Conservation (phyloP, 2,329 filamentous ascomycete species). For the Fusarium praegraminearum region DNA sequence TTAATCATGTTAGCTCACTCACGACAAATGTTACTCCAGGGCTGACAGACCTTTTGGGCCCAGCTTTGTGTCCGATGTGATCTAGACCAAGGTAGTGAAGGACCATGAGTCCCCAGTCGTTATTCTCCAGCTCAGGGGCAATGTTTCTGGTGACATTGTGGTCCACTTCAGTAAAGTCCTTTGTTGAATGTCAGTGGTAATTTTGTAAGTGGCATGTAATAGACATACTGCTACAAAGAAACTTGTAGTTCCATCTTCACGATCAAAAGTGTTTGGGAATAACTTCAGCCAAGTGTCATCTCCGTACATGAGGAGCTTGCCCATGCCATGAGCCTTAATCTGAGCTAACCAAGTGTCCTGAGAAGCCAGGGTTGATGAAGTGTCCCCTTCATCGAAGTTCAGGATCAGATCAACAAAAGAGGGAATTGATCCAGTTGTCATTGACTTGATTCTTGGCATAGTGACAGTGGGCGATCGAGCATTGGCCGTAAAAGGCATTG, state of each 20-base stretch:
- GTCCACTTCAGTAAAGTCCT: slow-evolving; percentile 99
- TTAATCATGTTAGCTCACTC: slow-evolving; percentile 14
- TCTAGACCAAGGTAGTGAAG: slow-evolving; percentile 96
- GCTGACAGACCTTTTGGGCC: slow-evolving; percentile 76
- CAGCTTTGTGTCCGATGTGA: slow-evolving; percentile 97
- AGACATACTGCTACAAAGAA: slow-evolving; percentile 95
- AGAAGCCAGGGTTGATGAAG: slow-evolving; percentile 83
- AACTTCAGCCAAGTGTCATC: slow-evolving; percentile 99
- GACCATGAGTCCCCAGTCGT: slow-evolving; percentile 94
- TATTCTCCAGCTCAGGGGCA: slow-evolving; percentile 75
- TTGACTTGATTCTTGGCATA: slow-evolving; percentile 97
- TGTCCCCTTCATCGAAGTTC: slow-evolving; percentile 95
- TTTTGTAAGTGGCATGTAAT: background rate
- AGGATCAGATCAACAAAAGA: slow-evolving; percentile 97
- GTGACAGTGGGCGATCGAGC: slow-evolving; percentile 97
- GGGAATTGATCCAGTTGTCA: slow-evolving; percentile 97
- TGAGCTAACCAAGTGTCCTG: slow-evolving; percentile 98
- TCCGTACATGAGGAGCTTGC: slow-evolving; percentile 92
- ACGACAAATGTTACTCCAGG: background rate
- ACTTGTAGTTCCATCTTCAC: slow-evolving; percentile 92
- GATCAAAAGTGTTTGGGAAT: slow-evolving; percentile 88
- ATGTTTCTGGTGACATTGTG: slow-evolving; percentile 96
- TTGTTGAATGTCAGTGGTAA: slow-evolving; percentile 15
- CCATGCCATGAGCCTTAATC: slow-evolving; percentile 77
- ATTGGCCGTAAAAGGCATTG: slow-evolving; percentile 94